Evolutionary conservation across 2,329 filamentous ascomycete genomes (phyloP), one percentile per base, ranked within the genome.

Genomic region (Emmonsiellopsis sp.): DNA sequence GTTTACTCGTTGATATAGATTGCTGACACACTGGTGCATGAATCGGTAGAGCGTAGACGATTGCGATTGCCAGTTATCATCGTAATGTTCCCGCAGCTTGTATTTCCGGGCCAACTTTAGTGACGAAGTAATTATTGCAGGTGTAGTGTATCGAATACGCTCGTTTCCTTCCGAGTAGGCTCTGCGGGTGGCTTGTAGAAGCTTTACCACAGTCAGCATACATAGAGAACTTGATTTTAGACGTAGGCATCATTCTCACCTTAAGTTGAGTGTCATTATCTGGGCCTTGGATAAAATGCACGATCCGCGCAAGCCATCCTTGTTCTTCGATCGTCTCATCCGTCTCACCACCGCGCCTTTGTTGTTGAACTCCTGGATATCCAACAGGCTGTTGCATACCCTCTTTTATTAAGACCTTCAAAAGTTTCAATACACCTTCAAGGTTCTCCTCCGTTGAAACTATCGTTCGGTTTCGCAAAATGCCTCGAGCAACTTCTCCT

Each of bases 301-400:
- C 84, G 65, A 98, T 85, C 62, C 93, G 82, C 37, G 93, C 93
- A 52, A 98, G 78, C 90, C 90, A 96, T 50, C 93, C 93, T 76
- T 98, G 93, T 73, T 98, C 93, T 71, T 98, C 92, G 64, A 97
- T 84, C 0, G 92, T 97, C 74, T 98, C 94, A 57, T 98, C 93
- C 0, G 93, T 97, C 75, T 98, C 94, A 46, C 81, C 76, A 16
- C 82, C 81, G 57, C 89, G 84, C 58, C 89, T 79, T 65, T 92
- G 87, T 11, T 77, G 73, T 5, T 86, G 82, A 40, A 86, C 83
- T 3, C 89, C 88, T 0, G 91, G 85, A 63, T 96, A 96, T 32
- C 89, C 89, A 46, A 83, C 80, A n/a, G 88, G 83, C 52, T 85
- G 77, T 63, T 95, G 91, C 11, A 87, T 85, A 10, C 92, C 91